Evolutionary conservation across 2,329 filamentous ascomycete genomes (phyloP).

Genomic region (Hypoxylon sp.): DNA sequence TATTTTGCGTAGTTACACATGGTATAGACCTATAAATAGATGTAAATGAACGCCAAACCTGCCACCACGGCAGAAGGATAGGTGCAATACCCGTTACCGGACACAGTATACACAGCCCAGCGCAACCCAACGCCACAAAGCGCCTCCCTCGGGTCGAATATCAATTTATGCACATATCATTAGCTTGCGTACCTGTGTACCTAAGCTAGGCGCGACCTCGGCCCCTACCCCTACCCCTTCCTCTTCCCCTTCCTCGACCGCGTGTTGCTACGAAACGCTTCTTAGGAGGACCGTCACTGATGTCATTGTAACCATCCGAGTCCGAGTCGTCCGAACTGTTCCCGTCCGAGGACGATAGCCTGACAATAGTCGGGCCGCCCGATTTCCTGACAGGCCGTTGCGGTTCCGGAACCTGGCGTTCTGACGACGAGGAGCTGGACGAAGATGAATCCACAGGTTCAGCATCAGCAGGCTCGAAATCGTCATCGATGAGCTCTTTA

Average conservation of each 20-base stretch:
- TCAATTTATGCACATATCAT: background rate
- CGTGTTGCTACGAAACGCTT: conserved; percentile 19
- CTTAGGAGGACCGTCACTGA: conserved; percentile 12
- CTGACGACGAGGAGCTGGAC: conserved; percentile 31
- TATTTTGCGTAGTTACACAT: background rate
- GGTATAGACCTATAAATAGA: background rate
- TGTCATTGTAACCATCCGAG: conserved; percentile 37
- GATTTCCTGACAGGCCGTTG: conserved; percentile 28
- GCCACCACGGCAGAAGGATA: background rate
- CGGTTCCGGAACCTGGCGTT: conserved; percentile 21
- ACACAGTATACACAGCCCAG: background rate
- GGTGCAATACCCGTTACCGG: background rate
- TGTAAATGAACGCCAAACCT: background rate
- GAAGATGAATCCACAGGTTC: conserved; percentile 40
- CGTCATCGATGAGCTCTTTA: conserved; percentile 43
- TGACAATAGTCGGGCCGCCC: conserved; percentile 45
- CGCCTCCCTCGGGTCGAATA: background rate
- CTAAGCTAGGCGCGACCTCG: conserved; percentile 21
- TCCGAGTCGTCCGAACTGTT: conserved; percentile 34
- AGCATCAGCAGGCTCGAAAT: conserved; percentile 40
- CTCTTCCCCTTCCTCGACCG: conserved; percentile 31
- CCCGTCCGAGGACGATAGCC: conserved; percentile 38
- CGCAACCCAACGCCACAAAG: background rate
- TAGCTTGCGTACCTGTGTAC: background rate
- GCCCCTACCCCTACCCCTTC: conserved; percentile 13